Conservation (phyloP, 176 grass and related monocot genomes). For the Ensete glaucum region DNA sequence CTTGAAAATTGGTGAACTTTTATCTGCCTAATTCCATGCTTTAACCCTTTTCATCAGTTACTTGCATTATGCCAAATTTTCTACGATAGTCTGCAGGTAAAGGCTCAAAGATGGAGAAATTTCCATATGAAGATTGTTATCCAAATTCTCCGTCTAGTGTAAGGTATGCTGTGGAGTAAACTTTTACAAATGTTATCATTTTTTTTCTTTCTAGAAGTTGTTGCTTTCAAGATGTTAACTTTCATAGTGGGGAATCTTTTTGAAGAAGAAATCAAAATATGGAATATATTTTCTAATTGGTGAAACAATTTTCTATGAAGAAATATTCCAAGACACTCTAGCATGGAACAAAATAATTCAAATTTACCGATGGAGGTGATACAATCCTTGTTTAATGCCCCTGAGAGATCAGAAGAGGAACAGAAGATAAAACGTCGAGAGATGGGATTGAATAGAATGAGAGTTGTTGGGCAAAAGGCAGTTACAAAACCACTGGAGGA, state of each 20-base stretch:
- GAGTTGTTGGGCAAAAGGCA: slow-evolving; percentile 39
- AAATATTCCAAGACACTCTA: slow-evolving; percentile 14
- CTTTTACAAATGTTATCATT: not conserved
- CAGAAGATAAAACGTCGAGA: slow-evolving; percentile 38
- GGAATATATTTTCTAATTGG: not conserved
- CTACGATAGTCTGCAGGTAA: not conserved
- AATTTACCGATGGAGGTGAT: slow-evolving; percentile 49
- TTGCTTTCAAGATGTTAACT: not conserved
- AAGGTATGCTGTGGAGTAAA: slow-evolving; percentile 18
- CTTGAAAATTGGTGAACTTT: not conserved
- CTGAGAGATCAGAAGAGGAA: slow-evolving; percentile 54
- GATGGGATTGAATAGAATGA: slow-evolving; percentile 55
- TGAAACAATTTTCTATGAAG: slow-evolving; percentile 18
- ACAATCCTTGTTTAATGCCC: slow-evolving; percentile 64
- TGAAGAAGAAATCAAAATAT: not conserved
- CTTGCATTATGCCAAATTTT: not conserved
- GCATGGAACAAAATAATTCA: slow-evolving; percentile 22
- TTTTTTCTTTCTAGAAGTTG: not conserved
- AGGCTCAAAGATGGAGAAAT: slow-evolving; percentile 15
- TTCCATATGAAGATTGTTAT: slow-evolving; percentile 18
- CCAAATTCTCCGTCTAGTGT: slow-evolving; percentile 22
- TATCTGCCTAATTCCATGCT: not conserved
- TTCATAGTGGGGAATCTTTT: slow-evolving; percentile 7
- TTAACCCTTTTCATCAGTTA: not conserved
- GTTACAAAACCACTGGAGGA: slow-evolving; percentile 63